These are phyloP conservation scores for Cerioporus squamosus DNA, from an alignment of 1,284 basidiomycete species.

Conservation along the genomic window DNA sequence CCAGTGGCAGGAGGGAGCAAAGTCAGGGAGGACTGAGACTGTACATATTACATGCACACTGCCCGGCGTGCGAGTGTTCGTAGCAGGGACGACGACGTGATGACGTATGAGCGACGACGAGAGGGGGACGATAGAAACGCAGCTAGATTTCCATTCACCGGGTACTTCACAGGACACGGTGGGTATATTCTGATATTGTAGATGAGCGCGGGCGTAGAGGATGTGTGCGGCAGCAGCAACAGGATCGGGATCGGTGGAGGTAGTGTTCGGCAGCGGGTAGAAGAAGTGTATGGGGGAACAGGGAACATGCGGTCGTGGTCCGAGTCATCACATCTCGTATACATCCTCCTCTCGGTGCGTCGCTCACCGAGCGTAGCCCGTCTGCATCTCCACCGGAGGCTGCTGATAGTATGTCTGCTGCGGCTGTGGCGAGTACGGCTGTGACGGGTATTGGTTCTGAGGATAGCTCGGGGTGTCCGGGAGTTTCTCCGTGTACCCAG, in stretches of 20 bases:
- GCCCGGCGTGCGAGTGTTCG: constrained; percentile 4
- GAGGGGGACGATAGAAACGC: not conserved
- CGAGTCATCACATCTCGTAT: constrained; percentile 18
- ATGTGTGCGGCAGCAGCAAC: not conserved
- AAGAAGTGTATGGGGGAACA: not conserved
- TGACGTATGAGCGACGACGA: not conserved
- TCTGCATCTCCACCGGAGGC: constrained; percentile 39
- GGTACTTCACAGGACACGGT: constrained; percentile 13
- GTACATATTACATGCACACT: constrained; percentile 25
- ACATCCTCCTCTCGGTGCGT: constrained; percentile 7
- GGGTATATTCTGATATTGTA: constrained; percentile 28
- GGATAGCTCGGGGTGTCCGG: constrained; percentile 30
- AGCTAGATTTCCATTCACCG: constrained; percentile 21
- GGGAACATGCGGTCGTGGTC: constrained; percentile 1
- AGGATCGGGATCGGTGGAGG: not conserved
- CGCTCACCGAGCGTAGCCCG: constrained; percentile 35
- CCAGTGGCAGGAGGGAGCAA: not conserved
- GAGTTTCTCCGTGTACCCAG: constrained; percentile 33
- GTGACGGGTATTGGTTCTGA: constrained; percentile 22
- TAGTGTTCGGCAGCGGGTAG: not conserved
- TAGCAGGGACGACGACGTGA: constrained; percentile 1
- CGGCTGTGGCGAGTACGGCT: constrained; percentile 15
- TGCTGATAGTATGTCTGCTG: constrained; percentile 29
- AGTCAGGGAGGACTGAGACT: constrained; percentile 1
- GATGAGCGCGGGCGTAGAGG: constrained; percentile 17